Percentiles rank a stretch among this genome's conserved stretches.
Conservation (phyloP, 805 yeast genomes). For the Cephaloascus fragrans region DNA sequence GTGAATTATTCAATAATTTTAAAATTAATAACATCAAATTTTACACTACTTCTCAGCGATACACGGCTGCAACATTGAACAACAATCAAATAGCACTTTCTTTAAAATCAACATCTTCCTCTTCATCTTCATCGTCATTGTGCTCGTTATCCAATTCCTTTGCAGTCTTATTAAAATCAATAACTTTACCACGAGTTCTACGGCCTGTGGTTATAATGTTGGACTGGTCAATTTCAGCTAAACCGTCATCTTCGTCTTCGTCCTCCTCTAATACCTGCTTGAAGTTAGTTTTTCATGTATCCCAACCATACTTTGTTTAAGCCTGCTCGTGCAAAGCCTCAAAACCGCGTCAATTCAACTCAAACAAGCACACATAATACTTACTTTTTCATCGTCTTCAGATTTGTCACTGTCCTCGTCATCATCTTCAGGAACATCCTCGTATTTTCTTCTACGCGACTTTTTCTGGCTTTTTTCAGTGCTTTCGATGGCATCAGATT, state of each 20-base stretch:
- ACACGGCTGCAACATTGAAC: too few relatives aligned
- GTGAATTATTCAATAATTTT: too few relatives aligned
- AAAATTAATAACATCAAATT: too few relatives aligned
- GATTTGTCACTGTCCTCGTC: slow-evolving; percentile 34
- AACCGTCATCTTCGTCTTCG: slow-evolving; percentile 68
- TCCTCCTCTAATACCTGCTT: slow-evolving; percentile 52
- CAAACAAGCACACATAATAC: slow-evolving; percentile 7
- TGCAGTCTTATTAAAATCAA: slow-evolving; percentile 78
- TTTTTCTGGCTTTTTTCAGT: slow-evolving; percentile 32
- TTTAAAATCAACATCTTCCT: slow-evolving; percentile 40
- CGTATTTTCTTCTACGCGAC: slow-evolving; percentile 51
- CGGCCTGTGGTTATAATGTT: slow-evolving; percentile 80
- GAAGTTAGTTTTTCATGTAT: too few relatives aligned
- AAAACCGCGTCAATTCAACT: too few relatives aligned
- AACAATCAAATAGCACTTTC: too few relatives aligned
- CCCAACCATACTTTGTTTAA: too few relatives aligned
- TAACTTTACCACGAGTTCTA: slow-evolving; percentile 84
- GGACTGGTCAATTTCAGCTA: slow-evolving; percentile 69
- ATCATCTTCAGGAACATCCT: slow-evolving; percentile 51
- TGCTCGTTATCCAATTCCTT: slow-evolving; percentile 52
- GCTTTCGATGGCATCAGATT: slow-evolving; percentile 8
- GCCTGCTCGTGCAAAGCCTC: too few relatives aligned
- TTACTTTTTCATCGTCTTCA: slow-evolving; percentile 33
- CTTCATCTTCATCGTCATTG: slow-evolving; percentile 26
- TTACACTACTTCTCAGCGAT: too few relatives aligned